Evolutionary conservation across 305 asterid species (phyloP), one percentile per base, ranked within the genome.

Genomic region (Andrographis paniculata): DNA sequence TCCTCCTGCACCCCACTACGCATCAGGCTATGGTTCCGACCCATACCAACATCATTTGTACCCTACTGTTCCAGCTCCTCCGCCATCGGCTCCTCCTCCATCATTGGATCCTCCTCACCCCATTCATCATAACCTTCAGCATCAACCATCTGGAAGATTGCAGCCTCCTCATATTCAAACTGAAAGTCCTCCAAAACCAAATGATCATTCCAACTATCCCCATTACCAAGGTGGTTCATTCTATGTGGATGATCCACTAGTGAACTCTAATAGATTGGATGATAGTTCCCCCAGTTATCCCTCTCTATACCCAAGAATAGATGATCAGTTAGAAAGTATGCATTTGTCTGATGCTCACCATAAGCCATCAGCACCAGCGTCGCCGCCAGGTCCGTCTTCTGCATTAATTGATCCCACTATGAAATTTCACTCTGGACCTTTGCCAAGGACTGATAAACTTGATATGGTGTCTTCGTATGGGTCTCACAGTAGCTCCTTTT

Each of bases 231-330:
- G 68, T 53, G 71, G 77, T 60, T 30, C 68, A 17, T 58, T 70
- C 14, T 63, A 76, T 27, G 13, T 37, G 42, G 59, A 70, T 40
- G 61, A 68, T 52, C 50, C 77, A 30, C 17, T 48, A 0, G 40
- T 55, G 20, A 58, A 58, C 58, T 58, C 68, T 45, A 76, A 62
- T 50, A 52, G 23, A 39, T 60, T 45, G 15, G 72, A 64, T 21
- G 72, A 61, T 49, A 50, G 50, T 52, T 46, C 62, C 31, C 67
- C 57, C 13, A 53, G 58, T 47, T 67, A 66, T 40, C 82, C 93
- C 22, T 24, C 83, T 0, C 36, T 74, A 42, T 82, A 81, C 53
- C 96, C 96, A 3, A 82, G 78, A 40, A 76, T 87, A 30, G 85
- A 87, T 54, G 85, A 87, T 54, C 85, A 67, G 1, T 39, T 87